Percentiles rank a stretch among this genome's conserved stretches.
These are phyloP conservation scores for Lecanosticta acicola DNA, from an alignment of 2,329 filamentous ascomycete genomes.

Conservation along the genomic window DNA sequence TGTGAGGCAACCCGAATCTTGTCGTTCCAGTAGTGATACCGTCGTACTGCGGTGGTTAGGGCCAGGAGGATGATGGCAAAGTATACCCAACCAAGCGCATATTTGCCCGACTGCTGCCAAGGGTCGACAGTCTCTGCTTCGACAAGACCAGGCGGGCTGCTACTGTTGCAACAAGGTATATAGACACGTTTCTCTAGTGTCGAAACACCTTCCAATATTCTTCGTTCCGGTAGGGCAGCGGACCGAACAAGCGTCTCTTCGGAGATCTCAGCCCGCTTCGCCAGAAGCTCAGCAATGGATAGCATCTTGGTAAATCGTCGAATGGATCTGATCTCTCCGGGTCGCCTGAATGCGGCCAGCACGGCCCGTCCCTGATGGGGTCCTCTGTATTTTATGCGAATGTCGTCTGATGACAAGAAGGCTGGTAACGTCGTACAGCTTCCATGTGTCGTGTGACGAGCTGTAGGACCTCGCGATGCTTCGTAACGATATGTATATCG, in stretches of 20 bases:
- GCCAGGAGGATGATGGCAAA: conserved; percentile 70
- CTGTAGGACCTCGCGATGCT: neutral
- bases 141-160: conserved; percentile 50
- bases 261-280: conserved; percentile 24
- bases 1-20: conserved; percentile 85
- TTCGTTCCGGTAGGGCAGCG: conserved; percentile 4
- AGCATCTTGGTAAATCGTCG: conserved; percentile 26
- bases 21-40: conserved; percentile 89
- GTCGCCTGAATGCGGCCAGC: too few relatives aligned
- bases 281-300: conserved; percentile 25
- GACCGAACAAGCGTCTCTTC: conserved; percentile 16
- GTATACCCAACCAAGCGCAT: conserved; percentile 82
- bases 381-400: too few relatives aligned
- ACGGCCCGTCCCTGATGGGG: too few relatives aligned
- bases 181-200: conserved; percentile 43
- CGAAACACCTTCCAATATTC: conserved; percentile 7
- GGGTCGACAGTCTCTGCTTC: conserved; percentile 62
- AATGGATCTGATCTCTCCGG: too few relatives aligned
- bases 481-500: conserved; percentile 1
- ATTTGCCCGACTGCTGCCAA: conserved; percentile 76
- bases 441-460: neutral
- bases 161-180: conserved; percentile 51
- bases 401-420: too few relatives aligned
- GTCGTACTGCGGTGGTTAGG: conserved; percentile 61
- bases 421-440: neutral